Conservation (phyloP, 768 basidiomycete species). For the Lepiota subincarnata region DNA sequence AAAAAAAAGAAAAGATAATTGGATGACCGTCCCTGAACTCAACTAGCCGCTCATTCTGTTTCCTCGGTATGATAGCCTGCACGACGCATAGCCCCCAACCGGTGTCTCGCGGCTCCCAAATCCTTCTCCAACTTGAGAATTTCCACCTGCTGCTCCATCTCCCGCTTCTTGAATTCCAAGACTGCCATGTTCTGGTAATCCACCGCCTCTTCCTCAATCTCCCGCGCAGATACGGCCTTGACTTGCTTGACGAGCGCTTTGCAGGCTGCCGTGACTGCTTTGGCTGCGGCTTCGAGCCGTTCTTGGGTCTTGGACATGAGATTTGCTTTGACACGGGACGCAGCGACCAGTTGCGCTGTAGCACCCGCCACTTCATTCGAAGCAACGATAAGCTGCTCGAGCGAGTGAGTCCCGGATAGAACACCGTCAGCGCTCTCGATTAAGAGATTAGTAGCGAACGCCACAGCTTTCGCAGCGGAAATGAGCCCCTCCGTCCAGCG, state of each 20-base stretch:
- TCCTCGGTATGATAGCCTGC: slow-evolving; percentile 89
- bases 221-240: slow-evolving; percentile 87
- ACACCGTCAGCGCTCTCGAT: slow-evolving; percentile 99
- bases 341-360: slow-evolving; percentile 97
- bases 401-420: slow-evolving; percentile 90
- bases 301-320: slow-evolving; percentile 99
- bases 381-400: slow-evolving; percentile 99
- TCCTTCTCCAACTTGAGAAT: slow-evolving; percentile 97
- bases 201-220: slow-evolving; percentile 73
- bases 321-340: slow-evolving; percentile 96
- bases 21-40: background rate
- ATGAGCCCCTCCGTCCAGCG: slow-evolving; percentile 99
- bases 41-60: slow-evolving; percentile 45
- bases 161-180: slow-evolving; percentile 92
- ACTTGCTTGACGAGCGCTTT: slow-evolving; percentile 95
- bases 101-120: slow-evolving; percentile 79
- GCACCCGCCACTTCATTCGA: slow-evolving; percentile 98
- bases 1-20: background rate
- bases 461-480: slow-evolving; percentile 96
- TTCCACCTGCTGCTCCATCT: slow-evolving; percentile 99
- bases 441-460: slow-evolving; percentile 90
- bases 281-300: slow-evolving; percentile 90
- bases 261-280: slow-evolving; percentile 97
- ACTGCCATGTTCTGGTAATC: slow-evolving; percentile 91
- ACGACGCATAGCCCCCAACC: slow-evolving; percentile 79